Conservation (phyloP, 1,284 basidiomycete genomes). For the Boletus subluridellus region DNA sequence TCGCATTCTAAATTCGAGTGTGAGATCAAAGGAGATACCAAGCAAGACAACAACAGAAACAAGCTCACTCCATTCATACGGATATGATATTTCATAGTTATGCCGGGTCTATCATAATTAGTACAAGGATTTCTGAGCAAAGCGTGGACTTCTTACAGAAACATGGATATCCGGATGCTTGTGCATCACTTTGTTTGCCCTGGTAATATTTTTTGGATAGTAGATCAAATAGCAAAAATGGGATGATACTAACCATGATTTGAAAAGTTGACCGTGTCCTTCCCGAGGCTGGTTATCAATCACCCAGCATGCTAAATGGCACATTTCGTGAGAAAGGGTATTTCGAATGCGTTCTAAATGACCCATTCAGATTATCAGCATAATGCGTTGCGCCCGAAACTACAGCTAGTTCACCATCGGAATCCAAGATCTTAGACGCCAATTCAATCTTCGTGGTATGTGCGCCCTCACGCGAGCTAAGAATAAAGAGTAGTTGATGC, state of each 20-base stretch:
- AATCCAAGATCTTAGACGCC: slow-evolving; percentile 73
- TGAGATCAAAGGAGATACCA: not conserved
- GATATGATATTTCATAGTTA: slow-evolving; percentile 73
- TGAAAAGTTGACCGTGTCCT: slow-evolving; percentile 67
- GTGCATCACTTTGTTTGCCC: slow-evolving; percentile 63
- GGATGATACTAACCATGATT: slow-evolving; percentile 53
- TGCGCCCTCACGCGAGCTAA: slow-evolving; percentile 49
- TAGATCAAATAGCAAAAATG: not conserved
- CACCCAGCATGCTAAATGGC: slow-evolving; percentile 80
- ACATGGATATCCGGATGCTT: slow-evolving; percentile 64
- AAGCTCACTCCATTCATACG: slow-evolving; percentile 70
- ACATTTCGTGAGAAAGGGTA: slow-evolving; percentile 85
- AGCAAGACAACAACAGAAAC: not conserved
- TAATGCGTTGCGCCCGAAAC: not conserved
- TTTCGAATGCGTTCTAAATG: slow-evolving; percentile 65
- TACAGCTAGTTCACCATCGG: slow-evolving; percentile 47
- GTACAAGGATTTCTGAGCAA: not conserved
- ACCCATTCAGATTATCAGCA: not conserved
- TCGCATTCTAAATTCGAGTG: slow-evolving; percentile 50
- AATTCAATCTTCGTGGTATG: slow-evolving; percentile 65
- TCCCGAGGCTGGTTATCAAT: slow-evolving; percentile 65
- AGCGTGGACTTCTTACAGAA: slow-evolving; percentile 47
- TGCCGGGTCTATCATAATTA: slow-evolving; percentile 57
- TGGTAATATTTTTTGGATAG: slow-evolving; percentile 26
- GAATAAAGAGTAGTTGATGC: slow-evolving; percentile 27